Percentiles rank a stretch among this genome's conserved stretches.
These are phyloP conservation scores for Colletotrichum aenigma DNA, from an alignment of 2,329 filamentous ascomycete genomes.

Conservation along the genomic window DNA sequence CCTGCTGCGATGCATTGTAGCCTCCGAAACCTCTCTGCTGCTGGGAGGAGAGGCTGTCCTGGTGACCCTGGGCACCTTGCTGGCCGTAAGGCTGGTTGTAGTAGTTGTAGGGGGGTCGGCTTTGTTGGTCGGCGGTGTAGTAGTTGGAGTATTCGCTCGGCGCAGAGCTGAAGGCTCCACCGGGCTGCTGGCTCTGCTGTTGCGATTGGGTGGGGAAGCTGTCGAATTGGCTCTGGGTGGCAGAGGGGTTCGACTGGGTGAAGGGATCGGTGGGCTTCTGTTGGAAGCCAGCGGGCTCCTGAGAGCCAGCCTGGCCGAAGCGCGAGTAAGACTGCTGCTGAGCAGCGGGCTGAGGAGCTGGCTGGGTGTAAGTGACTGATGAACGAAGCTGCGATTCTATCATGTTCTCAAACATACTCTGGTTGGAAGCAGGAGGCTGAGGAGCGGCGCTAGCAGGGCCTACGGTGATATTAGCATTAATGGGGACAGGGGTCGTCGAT, in stretches of 20 bases:
- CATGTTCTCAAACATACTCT: slow-evolving; percentile 39
- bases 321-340: slow-evolving; percentile 72
- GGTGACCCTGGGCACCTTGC: slow-evolving; percentile 67
- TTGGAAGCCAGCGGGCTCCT: slow-evolving; percentile 63
- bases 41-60: slow-evolving; percentile 73
- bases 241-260: slow-evolving; percentile 68
- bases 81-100: slow-evolving; percentile 68
- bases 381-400: slow-evolving; percentile 27
- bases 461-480: slow-evolving; percentile 4
- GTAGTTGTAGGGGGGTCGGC: slow-evolving; percentile 78
- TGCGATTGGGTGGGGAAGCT: slow-evolving; percentile 57
- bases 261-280: slow-evolving; percentile 92
- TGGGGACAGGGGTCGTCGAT: slow-evolving; percentile 22
- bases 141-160: slow-evolving; percentile 84
- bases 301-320: slow-evolving; percentile 66
- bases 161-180: slow-evolving; percentile 73
- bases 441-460: slow-evolving; percentile 32
- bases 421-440: slow-evolving; percentile 27
- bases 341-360: slow-evolving; percentile 51
- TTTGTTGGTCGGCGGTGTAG: slow-evolving; percentile 77
- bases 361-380: background rate
- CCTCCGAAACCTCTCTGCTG: slow-evolving; percentile 80
- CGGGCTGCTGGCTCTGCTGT: slow-evolving; percentile 61
- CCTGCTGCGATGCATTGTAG: slow-evolving; percentile 68
- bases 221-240: slow-evolving; percentile 63